Evolutionary conservation across 2,329 filamentous ascomycete species (phyloP).

Genomic region (Beauveria asiatica): DNA sequence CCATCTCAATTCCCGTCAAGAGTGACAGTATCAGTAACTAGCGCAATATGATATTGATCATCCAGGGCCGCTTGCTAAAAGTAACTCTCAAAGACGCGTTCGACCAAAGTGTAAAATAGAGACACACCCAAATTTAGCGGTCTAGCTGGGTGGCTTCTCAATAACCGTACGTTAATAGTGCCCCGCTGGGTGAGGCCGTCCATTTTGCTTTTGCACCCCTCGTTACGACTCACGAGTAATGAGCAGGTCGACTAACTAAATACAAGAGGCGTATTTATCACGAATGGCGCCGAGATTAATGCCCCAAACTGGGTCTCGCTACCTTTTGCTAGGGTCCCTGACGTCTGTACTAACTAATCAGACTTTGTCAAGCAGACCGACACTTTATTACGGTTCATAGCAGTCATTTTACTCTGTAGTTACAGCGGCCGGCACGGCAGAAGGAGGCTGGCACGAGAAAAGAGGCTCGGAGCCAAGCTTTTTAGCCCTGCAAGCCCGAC

Average conservation of each 20-base stretch:
- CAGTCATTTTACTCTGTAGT: too few relatives aligned
- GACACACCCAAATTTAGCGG: slow-evolving; percentile 3
- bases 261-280: neutral
- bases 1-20: neutral
- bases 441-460: neutral
- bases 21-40: neutral
- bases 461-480: slow-evolving; percentile 6
- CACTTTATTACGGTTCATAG: neutral
- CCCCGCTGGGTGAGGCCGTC: neutral
- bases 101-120: neutral
- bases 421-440: too few relatives aligned
- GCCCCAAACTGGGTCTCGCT: slow-evolving; percentile 1
- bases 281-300: slow-evolving; percentile 8
- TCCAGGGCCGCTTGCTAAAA: neutral
- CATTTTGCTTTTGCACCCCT: neutral
- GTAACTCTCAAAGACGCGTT: neutral
- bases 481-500: slow-evolving; percentile 1
- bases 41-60: neutral
- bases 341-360: too few relatives aligned
- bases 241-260: neutral
- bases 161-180: too few relatives aligned
- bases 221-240: slow-evolving; percentile 6
- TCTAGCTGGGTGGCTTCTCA: neutral
- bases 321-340: neutral
- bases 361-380: neutral